Conservation (phyloP, 2,329 filamentous ascomycete genomes). For the Aspergillus candidus region DNA sequence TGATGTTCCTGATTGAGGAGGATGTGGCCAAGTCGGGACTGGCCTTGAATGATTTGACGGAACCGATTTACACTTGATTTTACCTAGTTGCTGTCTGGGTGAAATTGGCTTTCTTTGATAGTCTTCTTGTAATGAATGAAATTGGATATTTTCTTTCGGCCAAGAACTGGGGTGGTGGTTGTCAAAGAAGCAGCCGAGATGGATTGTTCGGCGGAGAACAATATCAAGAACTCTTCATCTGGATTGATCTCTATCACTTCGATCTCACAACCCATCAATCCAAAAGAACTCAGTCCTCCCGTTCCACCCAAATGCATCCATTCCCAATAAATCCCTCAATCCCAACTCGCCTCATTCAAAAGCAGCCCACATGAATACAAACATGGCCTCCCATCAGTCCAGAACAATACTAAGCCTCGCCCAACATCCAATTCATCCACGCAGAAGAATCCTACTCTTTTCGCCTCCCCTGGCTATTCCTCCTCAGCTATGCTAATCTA, state of each 20-base stretch:
- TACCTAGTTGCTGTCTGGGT: neutral
- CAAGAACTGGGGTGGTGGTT: too few relatives aligned
- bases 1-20: constrained; percentile 76
- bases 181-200: too few relatives aligned
- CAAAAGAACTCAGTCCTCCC: neutral
- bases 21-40: constrained; percentile 82
- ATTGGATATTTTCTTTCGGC: neutral
- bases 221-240: constrained; percentile 5
- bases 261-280: neutral
- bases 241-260: neutral
- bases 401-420: constrained; percentile 8
- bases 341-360: neutral
- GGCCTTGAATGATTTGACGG: constrained; percentile 63
- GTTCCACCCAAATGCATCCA: too few relatives aligned
- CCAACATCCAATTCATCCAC: neutral
- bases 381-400: neutral
- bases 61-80: constrained; percentile 62
- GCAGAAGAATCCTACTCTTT: neutral
- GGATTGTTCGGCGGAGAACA: constrained; percentile 7
- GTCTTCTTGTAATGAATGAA: neutral
- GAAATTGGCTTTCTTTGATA: neutral
- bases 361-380: neutral
- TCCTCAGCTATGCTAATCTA: too few relatives aligned
- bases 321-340: neutral
- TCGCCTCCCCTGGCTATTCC: neutral